phyloP scores from a whole-genome alignment of 108 stramenopile species.

The Cylindrotheca closterium region DNA sequence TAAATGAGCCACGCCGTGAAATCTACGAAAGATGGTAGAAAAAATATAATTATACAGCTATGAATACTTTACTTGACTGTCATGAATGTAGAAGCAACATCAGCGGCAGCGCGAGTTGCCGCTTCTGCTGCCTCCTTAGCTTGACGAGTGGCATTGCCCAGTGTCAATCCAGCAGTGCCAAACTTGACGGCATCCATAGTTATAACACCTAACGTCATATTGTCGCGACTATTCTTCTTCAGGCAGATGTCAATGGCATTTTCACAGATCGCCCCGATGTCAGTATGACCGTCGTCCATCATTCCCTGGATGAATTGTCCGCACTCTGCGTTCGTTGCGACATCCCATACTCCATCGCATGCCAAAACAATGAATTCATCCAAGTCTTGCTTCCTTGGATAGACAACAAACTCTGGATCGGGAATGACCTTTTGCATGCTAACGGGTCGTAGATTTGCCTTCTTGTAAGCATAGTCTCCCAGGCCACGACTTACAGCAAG shows the following conservation, averaged over 20 bases:
- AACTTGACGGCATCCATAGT: slow-evolving; percentile 27
- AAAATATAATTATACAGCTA: too few species aligned
- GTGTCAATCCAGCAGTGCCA: slow-evolving; percentile 18
- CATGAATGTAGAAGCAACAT: too few species aligned
- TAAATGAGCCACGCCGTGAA: too few species aligned
- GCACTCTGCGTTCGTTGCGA: slow-evolving; percentile 73
- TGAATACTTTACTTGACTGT: too few species aligned
- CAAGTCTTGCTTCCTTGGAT: slow-evolving; percentile 44
- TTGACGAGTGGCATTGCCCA: slow-evolving; percentile 33
- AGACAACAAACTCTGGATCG: slow-evolving; percentile 73
- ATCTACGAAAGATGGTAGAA: too few species aligned
- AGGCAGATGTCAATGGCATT: slow-evolving; percentile 74
- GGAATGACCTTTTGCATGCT: slow-evolving; percentile 79
- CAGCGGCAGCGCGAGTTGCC: too few species aligned
- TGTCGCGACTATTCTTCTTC: slow-evolving; percentile 78
- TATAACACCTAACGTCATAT: slow-evolving; percentile 70
- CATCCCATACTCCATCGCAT: slow-evolving; percentile 96
- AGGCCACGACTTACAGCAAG: slow-evolving; percentile 93
- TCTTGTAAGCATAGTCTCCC: slow-evolving; percentile 91
- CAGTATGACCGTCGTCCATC: slow-evolving; percentile 61
- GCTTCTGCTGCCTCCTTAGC: slow-evolving; percentile 1
- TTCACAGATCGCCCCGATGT: slow-evolving; percentile 82
- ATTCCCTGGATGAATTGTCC: slow-evolving; percentile 68
- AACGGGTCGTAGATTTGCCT: slow-evolving; percentile 35
- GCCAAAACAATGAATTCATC: slow-evolving; percentile 88